These are phyloP conservation scores for Kwoniella sp. DNA, from an alignment of 768 basidiomycete genomes.

Conservation along the genomic window DNA sequence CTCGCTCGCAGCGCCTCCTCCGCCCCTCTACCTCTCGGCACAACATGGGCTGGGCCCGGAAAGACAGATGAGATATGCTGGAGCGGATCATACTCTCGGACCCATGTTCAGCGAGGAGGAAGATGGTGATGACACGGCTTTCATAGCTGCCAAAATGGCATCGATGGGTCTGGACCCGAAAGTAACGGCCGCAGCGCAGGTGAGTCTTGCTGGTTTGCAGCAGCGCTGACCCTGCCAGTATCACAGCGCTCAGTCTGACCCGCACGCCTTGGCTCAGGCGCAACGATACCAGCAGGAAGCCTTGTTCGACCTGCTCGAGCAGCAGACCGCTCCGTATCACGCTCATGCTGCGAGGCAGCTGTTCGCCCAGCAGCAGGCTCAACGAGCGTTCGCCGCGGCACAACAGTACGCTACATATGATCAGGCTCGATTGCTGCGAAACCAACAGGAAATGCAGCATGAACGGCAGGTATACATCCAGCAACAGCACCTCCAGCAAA, in stretches of 20 bases:
- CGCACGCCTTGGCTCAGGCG: no score
- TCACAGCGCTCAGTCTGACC: no score
- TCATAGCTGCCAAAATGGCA: constrained; percentile 37
- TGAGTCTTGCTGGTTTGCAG: neutral
- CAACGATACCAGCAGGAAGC: no score
- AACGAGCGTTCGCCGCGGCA: constrained; percentile 2
- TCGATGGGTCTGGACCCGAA: constrained; percentile 17
- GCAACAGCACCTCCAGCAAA: constrained; percentile 18
- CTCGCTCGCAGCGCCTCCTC: constrained; percentile 14
- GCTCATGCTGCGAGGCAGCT: no score
- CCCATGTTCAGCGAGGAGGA: constrained; percentile 39
- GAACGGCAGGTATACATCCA: constrained; percentile 17
- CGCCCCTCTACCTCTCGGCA: constrained; percentile 14
- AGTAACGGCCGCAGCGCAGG: constrained; percentile 1
- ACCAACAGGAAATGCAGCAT: constrained; percentile 15
- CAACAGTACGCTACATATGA: constrained; percentile 5
- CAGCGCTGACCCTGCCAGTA: no score
- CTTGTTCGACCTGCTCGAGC: no score
- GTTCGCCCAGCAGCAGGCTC: no score
- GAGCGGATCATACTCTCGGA: constrained; percentile 31
- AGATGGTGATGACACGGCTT: constrained; percentile 39
- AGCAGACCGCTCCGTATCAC: no score
- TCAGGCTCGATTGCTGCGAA: constrained; percentile 1
- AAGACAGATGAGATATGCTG: constrained; percentile 15
- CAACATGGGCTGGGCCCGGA: constrained; percentile 11